These are phyloP conservation scores for Ceratocystis alfenasii DNA, from an alignment of 2,329 filamentous ascomycete species.

Conservation along the genomic window DNA sequence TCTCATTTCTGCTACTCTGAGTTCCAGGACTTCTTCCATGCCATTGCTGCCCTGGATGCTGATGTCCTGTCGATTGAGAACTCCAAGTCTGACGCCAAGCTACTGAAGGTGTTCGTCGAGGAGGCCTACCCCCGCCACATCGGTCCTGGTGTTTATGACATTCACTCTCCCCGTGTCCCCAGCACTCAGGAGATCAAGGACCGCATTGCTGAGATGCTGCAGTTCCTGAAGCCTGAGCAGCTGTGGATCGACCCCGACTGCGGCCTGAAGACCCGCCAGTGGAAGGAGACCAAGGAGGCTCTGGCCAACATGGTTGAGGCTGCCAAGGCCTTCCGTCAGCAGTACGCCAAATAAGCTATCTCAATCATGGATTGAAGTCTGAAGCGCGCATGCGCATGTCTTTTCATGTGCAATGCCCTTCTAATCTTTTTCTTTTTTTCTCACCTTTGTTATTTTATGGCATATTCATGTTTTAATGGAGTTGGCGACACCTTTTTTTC, in stretches of 20 bases:
- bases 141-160: constrained; percentile 98
- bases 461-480: constrained; percentile 24
- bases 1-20: constrained; percentile 99
- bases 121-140: constrained; percentile 97
- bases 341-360: constrained; percentile 55
- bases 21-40: constrained; percentile 99
- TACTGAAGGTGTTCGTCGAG: constrained; percentile 96
- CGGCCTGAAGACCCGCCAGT: constrained; percentile 97
- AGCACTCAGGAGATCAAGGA: constrained; percentile 97
- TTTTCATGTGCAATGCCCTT: neutral
- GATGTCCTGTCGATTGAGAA: constrained; percentile 99
- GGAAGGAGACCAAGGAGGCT: constrained; percentile 96
- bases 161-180: constrained; percentile 96
- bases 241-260: constrained; percentile 99
- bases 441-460: constrained; percentile 26
- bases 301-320: constrained; percentile 96
- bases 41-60: constrained; percentile 92
- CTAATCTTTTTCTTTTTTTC: constrained; percentile 21
- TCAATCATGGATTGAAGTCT: neutral
- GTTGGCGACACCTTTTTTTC: constrained; percentile 28
- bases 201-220: constrained; percentile 94
- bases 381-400: constrained; percentile 13
- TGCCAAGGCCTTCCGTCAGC: constrained; percentile 88
- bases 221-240: constrained; percentile 94
- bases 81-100: constrained; percentile 99